These are phyloP conservation scores for Lasiosphaeris hirsuta DNA, from an alignment of 495 filamentous ascomycete species.

Conservation along the genomic window DNA sequence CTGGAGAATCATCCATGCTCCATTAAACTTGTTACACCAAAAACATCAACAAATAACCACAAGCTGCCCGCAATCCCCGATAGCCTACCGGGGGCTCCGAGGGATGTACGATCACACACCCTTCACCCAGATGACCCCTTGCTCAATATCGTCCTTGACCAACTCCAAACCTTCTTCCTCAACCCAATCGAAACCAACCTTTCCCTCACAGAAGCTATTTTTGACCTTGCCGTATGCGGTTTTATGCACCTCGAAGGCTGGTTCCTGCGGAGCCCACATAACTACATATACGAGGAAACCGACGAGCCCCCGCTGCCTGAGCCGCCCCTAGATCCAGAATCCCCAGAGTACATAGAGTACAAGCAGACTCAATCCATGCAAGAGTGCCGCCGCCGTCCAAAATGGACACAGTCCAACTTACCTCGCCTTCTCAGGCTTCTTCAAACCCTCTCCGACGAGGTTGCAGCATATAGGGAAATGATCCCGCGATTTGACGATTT, in stretches of 20 bases:
- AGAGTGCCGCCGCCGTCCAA: slow-evolving; percentile 49
- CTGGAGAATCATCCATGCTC: slow-evolving; percentile 83
- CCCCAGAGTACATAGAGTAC: slow-evolving; percentile 39
- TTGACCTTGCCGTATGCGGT: slow-evolving; percentile 78
- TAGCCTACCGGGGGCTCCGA: slow-evolving; percentile 50
- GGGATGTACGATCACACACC: slow-evolving; percentile 55
- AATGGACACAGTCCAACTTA: slow-evolving; percentile 41
- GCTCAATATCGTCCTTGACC: slow-evolving; percentile 62
- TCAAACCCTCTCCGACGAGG: slow-evolving; percentile 59
- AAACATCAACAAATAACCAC: slow-evolving; percentile 49
- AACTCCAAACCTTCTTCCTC: slow-evolving; percentile 75
- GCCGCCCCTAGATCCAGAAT: slow-evolving; percentile 33
- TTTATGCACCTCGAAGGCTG: slow-evolving; percentile 82
- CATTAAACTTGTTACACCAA: slow-evolving; percentile 52
- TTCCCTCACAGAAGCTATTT: slow-evolving; percentile 74
- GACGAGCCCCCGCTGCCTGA: slow-evolving; percentile 26
- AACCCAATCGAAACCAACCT: slow-evolving; percentile 91
- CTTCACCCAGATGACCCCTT: slow-evolving; percentile 73
- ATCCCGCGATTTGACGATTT: slow-evolving; percentile 75
- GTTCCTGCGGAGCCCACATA: slow-evolving; percentile 72
- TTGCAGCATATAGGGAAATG: slow-evolving; percentile 61
- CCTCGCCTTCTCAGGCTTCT: slow-evolving; percentile 51
- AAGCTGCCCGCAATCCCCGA: slow-evolving; percentile 49
- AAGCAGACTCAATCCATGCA: slow-evolving; percentile 43
- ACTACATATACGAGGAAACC: slow-evolving; percentile 51